phyloP scores from a whole-genome alignment of 2,329 filamentous ascomycete genomes.

The Aspergillus udagawae region DNA sequence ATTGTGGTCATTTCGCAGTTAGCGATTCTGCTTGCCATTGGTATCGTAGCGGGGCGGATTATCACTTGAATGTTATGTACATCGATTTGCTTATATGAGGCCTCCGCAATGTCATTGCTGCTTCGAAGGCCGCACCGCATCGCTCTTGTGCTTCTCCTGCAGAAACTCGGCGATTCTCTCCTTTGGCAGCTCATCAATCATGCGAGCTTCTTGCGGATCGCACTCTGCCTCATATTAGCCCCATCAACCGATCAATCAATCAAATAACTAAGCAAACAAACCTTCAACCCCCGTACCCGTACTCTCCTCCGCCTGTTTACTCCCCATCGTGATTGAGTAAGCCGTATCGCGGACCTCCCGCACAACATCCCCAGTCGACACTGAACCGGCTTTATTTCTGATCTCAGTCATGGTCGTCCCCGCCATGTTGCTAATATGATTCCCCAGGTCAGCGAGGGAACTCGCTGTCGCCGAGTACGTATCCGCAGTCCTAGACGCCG shows the following conservation, averaged over 20 bases:
- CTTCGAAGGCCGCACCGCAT: slow-evolving; percentile 4
- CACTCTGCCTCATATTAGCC: neutral
- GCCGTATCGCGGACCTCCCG: slow-evolving; percentile 10
- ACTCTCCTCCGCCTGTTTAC: neutral
- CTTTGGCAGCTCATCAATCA: slow-evolving; percentile 25
- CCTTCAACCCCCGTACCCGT: neutral
- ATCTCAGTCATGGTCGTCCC: slow-evolving; percentile 8
- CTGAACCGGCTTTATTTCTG: slow-evolving; percentile 7
- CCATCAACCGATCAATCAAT: neutral
- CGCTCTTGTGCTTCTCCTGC: slow-evolving; percentile 27
- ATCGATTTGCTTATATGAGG: neutral
- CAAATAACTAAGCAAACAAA: neutral
- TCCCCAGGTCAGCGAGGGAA: slow-evolving; percentile 12
- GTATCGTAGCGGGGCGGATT: neutral
- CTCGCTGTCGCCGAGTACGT: slow-evolving; percentile 11
- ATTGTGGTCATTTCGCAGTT: neutral
- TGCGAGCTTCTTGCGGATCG: slow-evolving; percentile 6
- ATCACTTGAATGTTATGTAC: neutral
- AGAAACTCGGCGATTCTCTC: slow-evolving; percentile 32
- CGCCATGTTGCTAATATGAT: slow-evolving; percentile 7
- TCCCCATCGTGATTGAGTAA: slow-evolving; percentile 6
- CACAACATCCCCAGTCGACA: slow-evolving; percentile 8
- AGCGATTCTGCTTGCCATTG: neutral
- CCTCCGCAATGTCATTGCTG: slow-evolving; percentile 4
- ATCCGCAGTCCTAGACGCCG: slow-evolving; percentile 8